phyloP scores from a whole-genome alignment of 768 basidiomycete species.

The Pulveroboletus sp. region DNA sequence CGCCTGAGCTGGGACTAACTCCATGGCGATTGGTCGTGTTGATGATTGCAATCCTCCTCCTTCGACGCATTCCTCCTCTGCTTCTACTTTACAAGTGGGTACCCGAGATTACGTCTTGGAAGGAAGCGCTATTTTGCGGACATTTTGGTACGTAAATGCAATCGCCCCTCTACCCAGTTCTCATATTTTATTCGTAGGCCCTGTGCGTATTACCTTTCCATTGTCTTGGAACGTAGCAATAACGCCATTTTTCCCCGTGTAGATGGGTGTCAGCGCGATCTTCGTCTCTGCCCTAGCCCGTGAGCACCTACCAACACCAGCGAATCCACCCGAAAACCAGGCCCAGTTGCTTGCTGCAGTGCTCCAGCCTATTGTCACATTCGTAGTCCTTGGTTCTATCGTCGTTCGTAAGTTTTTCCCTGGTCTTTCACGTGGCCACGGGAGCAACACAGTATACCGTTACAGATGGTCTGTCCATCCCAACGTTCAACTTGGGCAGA shows the following conservation, averaged over 20 bases:
- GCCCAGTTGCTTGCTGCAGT: slow-evolving; percentile 69
- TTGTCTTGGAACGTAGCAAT: neutral
- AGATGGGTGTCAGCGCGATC: slow-evolving; percentile 92
- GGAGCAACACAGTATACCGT: neutral
- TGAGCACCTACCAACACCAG: slow-evolving; percentile 55
- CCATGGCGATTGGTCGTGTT: slow-evolving; percentile 74
- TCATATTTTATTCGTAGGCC: slow-evolving; percentile 37
- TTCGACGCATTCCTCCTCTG: slow-evolving; percentile 81
- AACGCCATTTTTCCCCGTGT: slow-evolving; percentile 2
- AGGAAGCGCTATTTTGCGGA: slow-evolving; percentile 86
- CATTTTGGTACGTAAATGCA: slow-evolving; percentile 67
- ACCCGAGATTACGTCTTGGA: slow-evolving; percentile 82
- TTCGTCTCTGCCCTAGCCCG: slow-evolving; percentile 82
- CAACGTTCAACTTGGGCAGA: slow-evolving; percentile 57
- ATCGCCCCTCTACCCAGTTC: neutral
- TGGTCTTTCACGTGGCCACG: neutral
- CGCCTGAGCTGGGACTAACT: slow-evolving; percentile 54
- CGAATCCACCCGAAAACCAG: slow-evolving; percentile 60
- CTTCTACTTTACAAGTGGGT: slow-evolving; percentile 78
- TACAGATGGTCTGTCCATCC: slow-evolving; percentile 67
- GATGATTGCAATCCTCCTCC: slow-evolving; percentile 60
- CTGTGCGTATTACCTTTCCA: slow-evolving; percentile 40
- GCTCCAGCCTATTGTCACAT: slow-evolving; percentile 83
- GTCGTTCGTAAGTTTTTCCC: slow-evolving; percentile 60
- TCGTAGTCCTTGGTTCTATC: slow-evolving; percentile 85